Percentiles rank a stretch among this genome's conserved stretches.
These are phyloP conservation scores for Cystofilobasidium capitatum DNA, from an alignment of 768 basidiomycete species.

Conservation along the genomic window DNA sequence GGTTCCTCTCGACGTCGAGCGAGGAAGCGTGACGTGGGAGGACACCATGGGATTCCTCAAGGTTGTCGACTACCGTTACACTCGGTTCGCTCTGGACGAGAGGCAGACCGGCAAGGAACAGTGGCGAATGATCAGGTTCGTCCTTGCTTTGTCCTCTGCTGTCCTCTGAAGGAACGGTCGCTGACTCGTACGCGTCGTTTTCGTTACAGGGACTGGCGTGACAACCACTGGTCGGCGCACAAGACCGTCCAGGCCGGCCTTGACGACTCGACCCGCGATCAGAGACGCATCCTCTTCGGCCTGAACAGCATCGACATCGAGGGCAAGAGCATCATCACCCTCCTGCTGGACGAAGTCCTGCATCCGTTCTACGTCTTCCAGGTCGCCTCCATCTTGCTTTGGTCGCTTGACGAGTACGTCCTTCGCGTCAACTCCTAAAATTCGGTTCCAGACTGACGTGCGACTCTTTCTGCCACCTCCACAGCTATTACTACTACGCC, in stretches of 20 bases:
- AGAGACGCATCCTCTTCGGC: constrained; percentile 68
- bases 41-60: constrained; percentile 47
- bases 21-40: constrained; percentile 38
- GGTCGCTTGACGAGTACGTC: constrained; percentile 75
- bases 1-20: constrained; percentile 36
- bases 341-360: constrained; percentile 88
- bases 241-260: constrained; percentile 59
- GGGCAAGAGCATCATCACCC: constrained; percentile 63
- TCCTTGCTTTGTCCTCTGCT: constrained; percentile 13
- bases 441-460: not conserved
- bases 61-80: constrained; percentile 83
- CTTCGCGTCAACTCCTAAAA: too few species aligned
- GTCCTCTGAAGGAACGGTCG: constrained; percentile 4
- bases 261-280: constrained; percentile 47
- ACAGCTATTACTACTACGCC: constrained; percentile 60
- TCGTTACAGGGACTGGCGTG: constrained; percentile 71
- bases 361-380: constrained; percentile 99
- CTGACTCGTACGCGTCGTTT: too few species aligned
- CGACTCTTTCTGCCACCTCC: not conserved
- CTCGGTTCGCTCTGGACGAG: constrained; percentile 70
- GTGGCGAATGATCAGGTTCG: constrained; percentile 70
- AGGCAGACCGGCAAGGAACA: constrained; percentile 56
- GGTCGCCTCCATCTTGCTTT: constrained; percentile 83
- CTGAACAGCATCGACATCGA: constrained; percentile 81
- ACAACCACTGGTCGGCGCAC: constrained; percentile 60